Evolutionary conservation across 1,284 basidiomycete genomes (phyloP), one percentile per base, ranked within the genome.

Genomic region (Ganoderma multipileum): DNA sequence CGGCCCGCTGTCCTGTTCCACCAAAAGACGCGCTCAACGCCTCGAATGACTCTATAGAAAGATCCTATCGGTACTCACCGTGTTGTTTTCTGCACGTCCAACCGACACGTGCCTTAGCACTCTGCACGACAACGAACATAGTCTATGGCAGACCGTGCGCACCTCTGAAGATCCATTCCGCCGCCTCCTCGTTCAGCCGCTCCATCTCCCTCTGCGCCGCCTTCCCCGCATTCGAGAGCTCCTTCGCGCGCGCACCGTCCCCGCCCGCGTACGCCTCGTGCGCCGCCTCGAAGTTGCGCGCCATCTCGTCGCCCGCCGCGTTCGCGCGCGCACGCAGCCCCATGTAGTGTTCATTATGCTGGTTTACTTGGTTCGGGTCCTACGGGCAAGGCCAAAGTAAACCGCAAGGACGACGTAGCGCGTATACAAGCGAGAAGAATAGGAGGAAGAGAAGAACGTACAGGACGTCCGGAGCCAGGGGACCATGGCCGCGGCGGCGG

Each of bases 91-190:
- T 64, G 55, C 47, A 11, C 60, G 39, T 26, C 8, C 52, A 14
- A 42, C n/a, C 4, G 44, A 2, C 23, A 63, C 52, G 36, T 23
- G 23, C 14, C 47, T 50, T 23, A 50, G 47, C 23, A 50, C 23
- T 0, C 23, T 23, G 23, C 47, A 26, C 47, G 23, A 57, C 23
- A 8, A 16, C 16, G 20, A 26, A n/a, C n/a, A n/a, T 1, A 36
- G 42, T 4, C 30, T 14, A 20, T 7, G 36, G 52, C 26, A 76
- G 5, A 30, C 36, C 7, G 30, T n/a, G 36, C 79, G 50, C 72
- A 95, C 95, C 89, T 68, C 83, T 81, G 79, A 92, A 99, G 73
- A 99, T 98, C 94, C 95, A 97, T 64, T 92, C 88, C 67, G 91
- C 90, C 0, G 97, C 98, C 80, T 98, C 83, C 71, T 86, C 86